Evolutionary conservation across 192 early-diverging fungal genomes (phyloP).

Genomic region (Podila clonocystis): DNA sequence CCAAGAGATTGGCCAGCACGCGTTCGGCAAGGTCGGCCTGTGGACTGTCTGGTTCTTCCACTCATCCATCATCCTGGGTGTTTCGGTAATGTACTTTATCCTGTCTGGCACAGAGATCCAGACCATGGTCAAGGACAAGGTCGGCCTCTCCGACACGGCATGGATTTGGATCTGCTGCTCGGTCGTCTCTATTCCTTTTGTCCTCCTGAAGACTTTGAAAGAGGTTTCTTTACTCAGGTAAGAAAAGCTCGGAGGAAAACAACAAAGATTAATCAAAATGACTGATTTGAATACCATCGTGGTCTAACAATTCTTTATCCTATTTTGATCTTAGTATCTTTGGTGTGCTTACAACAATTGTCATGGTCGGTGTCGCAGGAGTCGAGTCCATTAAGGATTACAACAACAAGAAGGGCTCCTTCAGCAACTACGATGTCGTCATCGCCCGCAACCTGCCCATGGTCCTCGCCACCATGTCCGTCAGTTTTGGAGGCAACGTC

Average conservation of each 20-base stretch:
- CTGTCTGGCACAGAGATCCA: conserved; percentile 69
- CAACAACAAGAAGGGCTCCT: conserved; percentile 51
- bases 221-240: conserved; percentile 69
- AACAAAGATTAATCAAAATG: too few relatives aligned
- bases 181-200: conserved; percentile 69
- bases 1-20: conserved; percentile 71
- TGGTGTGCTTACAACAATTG: conserved; percentile 68
- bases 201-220: conserved; percentile 72
- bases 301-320: too few relatives aligned
- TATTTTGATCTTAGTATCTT: conserved; percentile 52
- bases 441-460: conserved; percentile 65
- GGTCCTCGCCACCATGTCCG: conserved; percentile 70
- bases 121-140: conserved; percentile 54
- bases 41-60: conserved; percentile 64
- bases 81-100: conserved; percentile 68
- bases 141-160: conserved; percentile 45
- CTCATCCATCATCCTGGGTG: conserved; percentile 58
- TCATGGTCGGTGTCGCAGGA: conserved; percentile 68
- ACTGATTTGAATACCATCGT: too few relatives aligned
- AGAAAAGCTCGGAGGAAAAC: too few relatives aligned
- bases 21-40: conserved; percentile 60
- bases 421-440: conserved; percentile 45
- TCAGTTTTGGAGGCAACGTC: conserved; percentile 76
- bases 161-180: conserved; percentile 69
- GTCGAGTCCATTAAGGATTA: conserved; percentile 60